Evolutionary conservation across 73 alveolate genomes (phyloP).

Genomic region (Stentor roeselii): DNA sequence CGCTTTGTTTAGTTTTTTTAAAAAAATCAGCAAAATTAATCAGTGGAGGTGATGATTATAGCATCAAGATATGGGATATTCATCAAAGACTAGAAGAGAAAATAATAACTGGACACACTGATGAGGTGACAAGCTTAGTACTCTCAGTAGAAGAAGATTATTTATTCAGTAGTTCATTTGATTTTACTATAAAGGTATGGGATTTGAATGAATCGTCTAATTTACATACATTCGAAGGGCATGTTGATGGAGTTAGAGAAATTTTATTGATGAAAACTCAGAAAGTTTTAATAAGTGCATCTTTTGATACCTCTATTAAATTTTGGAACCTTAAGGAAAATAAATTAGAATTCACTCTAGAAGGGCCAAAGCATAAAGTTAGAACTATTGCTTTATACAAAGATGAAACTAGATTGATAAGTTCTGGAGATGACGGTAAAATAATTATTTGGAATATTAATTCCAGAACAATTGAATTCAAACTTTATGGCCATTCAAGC

Average conservation of each 20-base stretch:
- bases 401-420: background rate
- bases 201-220: background rate
- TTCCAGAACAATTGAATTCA: constrained; percentile 66
- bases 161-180: background rate
- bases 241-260: background rate
- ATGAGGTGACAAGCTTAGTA: background rate
- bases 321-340: background rate
- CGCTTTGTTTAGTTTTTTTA: background rate
- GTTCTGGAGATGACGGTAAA: constrained; percentile 34
- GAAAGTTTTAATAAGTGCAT: background rate
- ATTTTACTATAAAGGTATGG: background rate
- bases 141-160: background rate
- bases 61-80: background rate
- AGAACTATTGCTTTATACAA: background rate
- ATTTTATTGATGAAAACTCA: too few relatives aligned
- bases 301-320: background rate
- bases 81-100: background rate
- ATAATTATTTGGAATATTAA: constrained; percentile 94
- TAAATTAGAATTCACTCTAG: background rate
- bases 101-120: background rate
- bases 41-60: background rate
- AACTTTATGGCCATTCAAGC: constrained; percentile 94
- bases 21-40: background rate
- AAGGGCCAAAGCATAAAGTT: constrained; percentile 68
- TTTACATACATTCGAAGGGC: background rate